phyloP scores from a whole-genome alignment of 768 basidiomycete genomes.

The Boletellus ananiceps region DNA sequence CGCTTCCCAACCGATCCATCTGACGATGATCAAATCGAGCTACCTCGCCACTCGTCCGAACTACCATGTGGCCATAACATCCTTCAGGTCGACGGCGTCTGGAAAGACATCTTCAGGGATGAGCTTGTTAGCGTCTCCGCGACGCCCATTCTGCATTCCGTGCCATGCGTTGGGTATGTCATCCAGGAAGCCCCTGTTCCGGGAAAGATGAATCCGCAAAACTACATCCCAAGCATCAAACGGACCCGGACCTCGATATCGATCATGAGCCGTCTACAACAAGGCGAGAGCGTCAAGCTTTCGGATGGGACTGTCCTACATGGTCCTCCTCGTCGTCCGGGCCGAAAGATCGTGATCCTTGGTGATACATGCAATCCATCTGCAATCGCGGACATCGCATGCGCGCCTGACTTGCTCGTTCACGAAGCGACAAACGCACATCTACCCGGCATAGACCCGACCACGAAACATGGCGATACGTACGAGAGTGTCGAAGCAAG shows the following conservation, averaged over 20 bases:
- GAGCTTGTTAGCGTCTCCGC: conserved; percentile 60
- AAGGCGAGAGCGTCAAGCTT: conserved; percentile 58
- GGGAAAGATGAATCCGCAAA: conserved; percentile 67
- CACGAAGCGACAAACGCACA: conserved; percentile 92
- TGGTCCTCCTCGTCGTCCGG: conserved; percentile 60
- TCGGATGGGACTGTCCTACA: conserved; percentile 68
- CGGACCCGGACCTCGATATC: conserved; percentile 67
- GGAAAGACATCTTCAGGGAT: conserved; percentile 62
- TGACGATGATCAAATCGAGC: conserved; percentile 42
- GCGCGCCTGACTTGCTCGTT: conserved; percentile 66
- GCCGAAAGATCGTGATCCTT: conserved; percentile 74
- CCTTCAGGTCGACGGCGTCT: conserved; percentile 50
- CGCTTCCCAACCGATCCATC: conserved; percentile 57
- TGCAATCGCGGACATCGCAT: conserved; percentile 55
- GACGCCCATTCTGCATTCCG: conserved; percentile 74
- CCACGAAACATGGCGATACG: conserved; percentile 59
- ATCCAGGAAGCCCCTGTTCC: conserved; percentile 66
- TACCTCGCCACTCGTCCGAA: conserved; percentile 52
- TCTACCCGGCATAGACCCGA: conserved; percentile 57
- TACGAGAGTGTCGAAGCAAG: conserved; percentile 56
- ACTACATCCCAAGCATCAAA: conserved; percentile 64
- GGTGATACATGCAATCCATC: conserved; percentile 84
- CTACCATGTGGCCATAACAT: conserved; percentile 61
- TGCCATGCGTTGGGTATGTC: conserved; percentile 78
- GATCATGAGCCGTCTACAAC: conserved; percentile 61